Evolutionary conservation across 169 alveolate genomes (phyloP), one percentile per base, ranked within the genome.

Genomic region (Condylostoma magnum): DNA sequence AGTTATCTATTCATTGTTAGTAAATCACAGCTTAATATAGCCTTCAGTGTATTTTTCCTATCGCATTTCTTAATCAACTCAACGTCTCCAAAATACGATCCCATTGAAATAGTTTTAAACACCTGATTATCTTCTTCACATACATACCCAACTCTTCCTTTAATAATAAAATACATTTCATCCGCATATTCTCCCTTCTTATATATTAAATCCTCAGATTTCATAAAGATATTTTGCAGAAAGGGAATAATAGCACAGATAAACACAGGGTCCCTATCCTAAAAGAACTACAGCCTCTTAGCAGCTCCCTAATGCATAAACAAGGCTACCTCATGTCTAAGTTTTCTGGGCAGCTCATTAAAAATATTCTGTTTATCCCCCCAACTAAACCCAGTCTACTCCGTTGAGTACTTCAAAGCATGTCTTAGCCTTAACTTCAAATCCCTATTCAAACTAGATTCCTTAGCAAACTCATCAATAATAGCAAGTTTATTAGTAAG

Each of bases 271-370:
- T 66, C 47, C 2, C 81, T 84, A 10, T 47, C 51, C 46, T 46
- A 52, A 67, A 77, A 67, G 74, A 77, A 37, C 30, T 38, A 18
- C 63, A 72, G 27, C 47, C 65, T 20, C 52, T 60, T 3, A 58
- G 60, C 46, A 67, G 65, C 67, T 51, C 84, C 77, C n/a, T 52
- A 6, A 33, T 78, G 83, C 80, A 83, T 78, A 8, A 25, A 34
- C 66, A 78, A 41, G 6, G 84, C 50, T 2, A 82, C 58, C 38
- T 82, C 81, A 18, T 71, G 37, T 46, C 75, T 37, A 31, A 82
- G 71, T 18, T 66, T 37, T 27, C 47, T 27, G 3, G 89, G 89
- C 20, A 82, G 63, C 30, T 82, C 89, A 18, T 82, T 76, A 53
- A 82, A 43, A 44, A 82, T 41, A 28, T 56, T 47, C 3, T 67